Base-by-base conservation (phyloP, 768 basidiomycete genomes). In the Tulasnella sp. region DNA sequence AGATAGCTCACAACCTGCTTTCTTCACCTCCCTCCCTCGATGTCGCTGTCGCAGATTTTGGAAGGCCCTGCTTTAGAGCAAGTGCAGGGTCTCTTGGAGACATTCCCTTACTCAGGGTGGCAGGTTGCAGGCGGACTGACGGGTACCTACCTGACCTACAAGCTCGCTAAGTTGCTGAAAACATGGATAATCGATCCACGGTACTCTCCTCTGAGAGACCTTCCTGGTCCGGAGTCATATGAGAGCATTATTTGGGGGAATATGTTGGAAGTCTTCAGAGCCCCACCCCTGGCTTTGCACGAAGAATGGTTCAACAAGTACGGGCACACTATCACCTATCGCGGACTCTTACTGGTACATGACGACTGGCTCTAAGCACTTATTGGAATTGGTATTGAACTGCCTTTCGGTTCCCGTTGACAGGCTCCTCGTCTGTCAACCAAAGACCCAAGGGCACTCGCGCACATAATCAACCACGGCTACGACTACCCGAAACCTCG, bases 241-340 rank as follows among this genome's bases (percentile, higher is more conserved):
- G 69, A 47, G n/a, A 70, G 52, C 74, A 79, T 79, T 70, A 64
- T 89, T 14, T 86, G 78, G 69, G 87, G 88, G 8, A 83, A 87
- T 75, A 69, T 86, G 74, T 78, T 76, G 42, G 81, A 84, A 6
- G 81, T 88, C 3, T 78, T 77, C 75, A 77, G 83, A 5, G 82
- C 80, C 7, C 86, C 81, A 5, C 76, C 78, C 36, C 73, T 75
- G 0, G 72, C 79, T 9, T 72, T 83, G 3, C 79, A 83, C 22
- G 82, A 85, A 59, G 76, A 83, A 76, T 88, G 87, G 87, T 76
- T 82, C 1, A 75, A 79, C 44, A 77, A 85, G 72, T 85, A 86
- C 74, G 87, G 87, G 0, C 71, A 75, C 0, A 85, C 84, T 0
- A 71, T 87, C 67, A 80, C 75, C 67, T 87, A 84, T 74, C 81